Evolutionary conservation across 352 stramenopile species (phyloP).

Genomic region (Achlya hypogyna): DNA sequence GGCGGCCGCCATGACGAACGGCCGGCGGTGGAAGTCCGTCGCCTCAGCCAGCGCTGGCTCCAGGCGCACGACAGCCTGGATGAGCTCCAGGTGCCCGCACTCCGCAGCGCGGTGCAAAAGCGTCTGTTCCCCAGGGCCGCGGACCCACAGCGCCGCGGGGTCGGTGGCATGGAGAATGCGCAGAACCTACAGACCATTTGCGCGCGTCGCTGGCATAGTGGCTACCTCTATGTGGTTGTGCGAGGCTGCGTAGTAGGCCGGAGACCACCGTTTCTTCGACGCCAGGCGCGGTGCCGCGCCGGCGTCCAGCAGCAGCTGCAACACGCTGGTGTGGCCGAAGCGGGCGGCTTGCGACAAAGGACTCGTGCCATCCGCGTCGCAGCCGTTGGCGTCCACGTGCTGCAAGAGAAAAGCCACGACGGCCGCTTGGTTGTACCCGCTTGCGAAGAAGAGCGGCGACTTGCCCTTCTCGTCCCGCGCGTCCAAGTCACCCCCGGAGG

Average conservation of each 20-base stretch:
- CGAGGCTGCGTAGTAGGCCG: constrained; percentile 16
- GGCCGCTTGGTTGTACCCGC: constrained; percentile 11
- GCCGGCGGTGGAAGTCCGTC: background rate
- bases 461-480: constrained; percentile 5
- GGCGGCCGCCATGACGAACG: background rate
- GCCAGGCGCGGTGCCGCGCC: background rate
- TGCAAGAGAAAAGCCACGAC: background rate
- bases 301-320: background rate
- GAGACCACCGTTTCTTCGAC: constrained; percentile 8
- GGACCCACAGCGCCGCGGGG: background rate
- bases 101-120: constrained; percentile 10
- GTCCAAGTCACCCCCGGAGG: background rate
- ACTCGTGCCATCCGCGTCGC: constrained; percentile 2
- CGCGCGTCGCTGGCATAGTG: background rate
- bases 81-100: background rate
- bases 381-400: background rate
- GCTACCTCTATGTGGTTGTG: constrained; percentile 16
- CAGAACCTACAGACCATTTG: constrained; percentile 1
- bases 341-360: constrained; percentile 5
- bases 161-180: background rate
- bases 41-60: background rate
- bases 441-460: constrained; percentile 9
- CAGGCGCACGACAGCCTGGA: background rate
- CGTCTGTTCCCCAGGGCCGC: background rate
- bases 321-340: background rate